Evolutionary conservation across 805 yeast genomes (phyloP).

Genomic region (Metschnikowia koreensis): DNA sequence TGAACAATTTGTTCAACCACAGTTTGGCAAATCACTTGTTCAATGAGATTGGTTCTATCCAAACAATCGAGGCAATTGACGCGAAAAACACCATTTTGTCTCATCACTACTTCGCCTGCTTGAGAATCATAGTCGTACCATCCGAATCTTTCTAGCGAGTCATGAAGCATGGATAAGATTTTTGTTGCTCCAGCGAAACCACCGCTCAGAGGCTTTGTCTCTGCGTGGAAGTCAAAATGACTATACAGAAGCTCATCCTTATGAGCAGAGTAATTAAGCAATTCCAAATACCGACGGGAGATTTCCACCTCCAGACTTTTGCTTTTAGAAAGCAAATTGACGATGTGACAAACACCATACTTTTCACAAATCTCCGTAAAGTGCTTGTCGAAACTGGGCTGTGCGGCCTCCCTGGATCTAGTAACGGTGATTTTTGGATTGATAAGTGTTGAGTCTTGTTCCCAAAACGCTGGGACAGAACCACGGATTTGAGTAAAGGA

Average conservation of each 20-base stretch:
- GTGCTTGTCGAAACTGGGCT: conserved; percentile 83
- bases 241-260: conserved; percentile 50
- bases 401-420: conserved; percentile 87
- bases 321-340: conserved; percentile 76
- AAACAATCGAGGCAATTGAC: conserved; percentile 93
- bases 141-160: conserved; percentile 73
- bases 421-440: conserved; percentile 88
- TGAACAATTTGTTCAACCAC: conserved; percentile 49
- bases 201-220: conserved; percentile 72
- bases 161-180: conserved; percentile 60
- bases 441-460: conserved; percentile 89
- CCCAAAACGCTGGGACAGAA: conserved; percentile 96
- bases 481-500: conserved; percentile 93
- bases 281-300: conserved; percentile 61
- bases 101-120: conserved; percentile 53
- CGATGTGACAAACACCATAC: conserved; percentile 85
- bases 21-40: conserved; percentile 74
- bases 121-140: conserved; percentile 72
- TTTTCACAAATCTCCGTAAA: conserved; percentile 65
- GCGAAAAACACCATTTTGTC: conserved; percentile 89
- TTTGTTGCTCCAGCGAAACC: conserved; percentile 82
- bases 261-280: conserved; percentile 38
- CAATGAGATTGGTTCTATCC: conserved; percentile 89
- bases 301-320: conserved; percentile 76
- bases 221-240: conserved; percentile 91